These are phyloP conservation scores for Gloeostereum incarnatum DNA, from an alignment of 768 basidiomycete species.

Conservation along the genomic window DNA sequence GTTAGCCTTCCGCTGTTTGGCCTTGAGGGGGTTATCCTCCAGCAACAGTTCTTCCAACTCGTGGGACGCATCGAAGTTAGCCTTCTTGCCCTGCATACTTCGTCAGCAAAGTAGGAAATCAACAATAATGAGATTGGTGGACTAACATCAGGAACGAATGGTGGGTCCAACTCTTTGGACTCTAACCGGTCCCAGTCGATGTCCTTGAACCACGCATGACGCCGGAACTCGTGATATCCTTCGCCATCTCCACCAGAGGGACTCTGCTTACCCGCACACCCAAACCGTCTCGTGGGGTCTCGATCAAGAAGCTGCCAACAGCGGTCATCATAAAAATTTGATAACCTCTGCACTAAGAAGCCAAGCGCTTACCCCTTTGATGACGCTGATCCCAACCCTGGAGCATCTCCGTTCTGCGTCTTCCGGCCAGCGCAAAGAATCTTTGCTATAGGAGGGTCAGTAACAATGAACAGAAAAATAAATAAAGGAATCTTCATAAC, in stretches of 20 bases:
- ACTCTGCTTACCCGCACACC: too few relatives aligned
- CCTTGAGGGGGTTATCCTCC: conserved; percentile 96
- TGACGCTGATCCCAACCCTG: conserved; percentile 64
- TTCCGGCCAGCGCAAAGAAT: conserved; percentile 84
- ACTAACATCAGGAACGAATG: conserved; percentile 85
- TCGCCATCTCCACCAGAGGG: conserved; percentile 70
- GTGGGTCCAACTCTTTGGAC: conserved; percentile 62
- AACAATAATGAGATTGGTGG: conserved; percentile 5
- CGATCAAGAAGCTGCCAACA: conserved; percentile 70
- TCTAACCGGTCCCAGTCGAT: conserved; percentile 89
- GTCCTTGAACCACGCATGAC: conserved; percentile 79
- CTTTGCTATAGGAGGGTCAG: too few relatives aligned
- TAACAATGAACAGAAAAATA: too few relatives aligned
- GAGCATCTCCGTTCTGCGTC: conserved; percentile 76
- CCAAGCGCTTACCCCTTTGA: conserved; percentile 60
- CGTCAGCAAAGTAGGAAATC: conserved; percentile 7
- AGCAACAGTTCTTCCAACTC: conserved; percentile 93
- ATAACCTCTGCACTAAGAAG: conserved; percentile 4
- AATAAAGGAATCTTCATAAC: too few relatives aligned
- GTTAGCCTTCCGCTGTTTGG: conserved; percentile 83
- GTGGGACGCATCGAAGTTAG: conserved; percentile 98
- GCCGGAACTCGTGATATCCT: conserved; percentile 69
- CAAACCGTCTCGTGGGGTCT: conserved; percentile 71
- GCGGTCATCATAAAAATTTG: conserved; percentile 4
- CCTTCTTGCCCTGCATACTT: conserved; percentile 78